Evolutionary conservation across 192 early-diverging fungal genomes (phyloP), one percentile per base, ranked within the genome.

Genomic region (Podila clonocystis): DNA sequence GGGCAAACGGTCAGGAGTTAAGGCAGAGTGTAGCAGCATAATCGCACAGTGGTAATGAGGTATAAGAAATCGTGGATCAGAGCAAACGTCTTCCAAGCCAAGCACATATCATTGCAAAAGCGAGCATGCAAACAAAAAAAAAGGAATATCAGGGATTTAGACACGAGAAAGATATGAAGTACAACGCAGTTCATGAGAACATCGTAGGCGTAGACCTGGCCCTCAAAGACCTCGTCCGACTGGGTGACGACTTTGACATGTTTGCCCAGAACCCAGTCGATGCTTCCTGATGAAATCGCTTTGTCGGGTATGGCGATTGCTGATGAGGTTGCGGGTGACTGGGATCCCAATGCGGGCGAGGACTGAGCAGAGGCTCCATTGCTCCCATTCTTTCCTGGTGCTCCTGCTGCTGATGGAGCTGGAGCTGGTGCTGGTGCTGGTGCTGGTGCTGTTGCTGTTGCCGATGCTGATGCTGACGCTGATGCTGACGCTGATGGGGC

Each of bases 161-260:
- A 70, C 62, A 77, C 63, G 83, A 85, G 88, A 83, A 82, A 85
- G 89, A 88, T 91, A 89, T 91, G 84, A 82, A 91, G 84, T 62
- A 86, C 90, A 79, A 91, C 61, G 67, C 87, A 89, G 75, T 89
- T 90, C 36, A 87, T 90, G 38, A 75, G 86, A 45, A 78, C 58
- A 77, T 91, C 90, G 59, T 85, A 87, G 4, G 90, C 83, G 66
- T 86, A 91, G 67, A 91, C 82, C 29, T 82, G 70, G 33, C 90
- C 90, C 29, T 89, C 82, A 58, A 86, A 82, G 64, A 83, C 78
- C 66, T 89, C 89, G 76, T 87, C 80, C 26, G 76, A 70, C 31
- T 62, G 36, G 3, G 88, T 87, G 60, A 85, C 85, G 48, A 89
- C 72, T 64, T 79, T 82, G 80, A 90, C 84, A 26, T 65, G 50